Evolutionary conservation across 2,329 filamentous ascomycete genomes (phyloP).

Genomic region (Xenoacremonium recifei): DNA sequence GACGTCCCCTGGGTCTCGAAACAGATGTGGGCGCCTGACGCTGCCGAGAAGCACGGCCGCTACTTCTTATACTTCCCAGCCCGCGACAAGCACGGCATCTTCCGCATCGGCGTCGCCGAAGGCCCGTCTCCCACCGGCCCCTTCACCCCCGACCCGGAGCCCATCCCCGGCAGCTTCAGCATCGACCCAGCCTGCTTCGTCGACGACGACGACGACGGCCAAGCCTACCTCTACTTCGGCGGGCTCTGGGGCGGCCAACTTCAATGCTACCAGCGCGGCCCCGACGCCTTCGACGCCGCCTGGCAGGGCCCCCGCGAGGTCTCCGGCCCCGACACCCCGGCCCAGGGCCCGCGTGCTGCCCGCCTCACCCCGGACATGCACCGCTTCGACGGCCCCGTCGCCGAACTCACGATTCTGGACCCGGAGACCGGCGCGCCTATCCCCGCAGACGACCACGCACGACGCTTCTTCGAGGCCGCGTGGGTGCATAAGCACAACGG

Average conservation of each 20-base stretch:
- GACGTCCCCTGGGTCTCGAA: constrained; percentile 76
- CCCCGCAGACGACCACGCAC: constrained; percentile 65
- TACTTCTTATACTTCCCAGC: constrained; percentile 80
- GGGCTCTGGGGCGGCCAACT: constrained; percentile 80
- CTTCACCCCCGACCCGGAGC: constrained; percentile 62
- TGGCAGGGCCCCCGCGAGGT: constrained; percentile 61
- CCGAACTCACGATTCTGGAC: constrained; percentile 64
- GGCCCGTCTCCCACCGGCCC: constrained; percentile 65
- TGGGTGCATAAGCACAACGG: constrained; percentile 74
- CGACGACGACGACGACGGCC: constrained; percentile 55
- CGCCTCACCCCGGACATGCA: constrained; percentile 65
- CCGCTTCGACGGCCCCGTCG: constrained; percentile 52
- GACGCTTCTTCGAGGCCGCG: constrained; percentile 77
- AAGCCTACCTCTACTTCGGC: constrained; percentile 62
- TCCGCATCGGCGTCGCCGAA: constrained; percentile 72
- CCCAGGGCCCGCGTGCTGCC: constrained; percentile 66
- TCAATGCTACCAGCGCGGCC: constrained; percentile 66
- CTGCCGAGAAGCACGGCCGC: constrained; percentile 63
- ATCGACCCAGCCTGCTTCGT: constrained; percentile 78
- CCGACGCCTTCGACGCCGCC: constrained; percentile 52
- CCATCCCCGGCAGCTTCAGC: constrained; percentile 68
- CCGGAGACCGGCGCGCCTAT: constrained; percentile 59
- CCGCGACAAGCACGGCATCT: constrained; percentile 65
- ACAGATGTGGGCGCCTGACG: constrained; percentile 80
- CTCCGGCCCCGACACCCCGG: constrained; percentile 49